Evolutionary conservation across 2,329 filamentous ascomycete species (phyloP).

Genomic region (Pyrenochaeta sp.): DNA sequence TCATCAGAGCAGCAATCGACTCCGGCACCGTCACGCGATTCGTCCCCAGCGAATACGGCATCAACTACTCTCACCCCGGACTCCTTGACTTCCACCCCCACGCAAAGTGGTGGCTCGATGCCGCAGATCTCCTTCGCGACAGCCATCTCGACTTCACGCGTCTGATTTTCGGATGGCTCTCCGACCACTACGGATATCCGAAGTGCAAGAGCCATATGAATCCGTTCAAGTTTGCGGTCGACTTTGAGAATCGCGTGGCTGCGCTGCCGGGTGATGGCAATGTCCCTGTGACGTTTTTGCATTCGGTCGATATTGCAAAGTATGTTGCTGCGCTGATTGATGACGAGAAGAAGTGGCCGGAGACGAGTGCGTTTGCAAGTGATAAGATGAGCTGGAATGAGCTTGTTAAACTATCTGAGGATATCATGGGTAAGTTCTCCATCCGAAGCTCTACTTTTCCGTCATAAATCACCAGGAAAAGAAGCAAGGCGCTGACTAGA

Average conservation of each 20-base stretch:
- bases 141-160: constrained; percentile 33
- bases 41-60: constrained; percentile 24
- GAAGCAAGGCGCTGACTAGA: not conserved
- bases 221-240: constrained; percentile 22
- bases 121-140: constrained; percentile 16
- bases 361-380: constrained; percentile 44
- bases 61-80: constrained; percentile 7
- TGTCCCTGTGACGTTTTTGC: constrained; percentile 11
- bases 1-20: constrained; percentile 22
- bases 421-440: constrained; percentile 47
- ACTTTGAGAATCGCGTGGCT: constrained; percentile 19
- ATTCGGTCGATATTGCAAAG: constrained; percentile 22
- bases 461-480: too few relatives aligned
- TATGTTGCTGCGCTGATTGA: constrained; percentile 19
- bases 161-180: constrained; percentile 32
- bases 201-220: constrained; percentile 25
- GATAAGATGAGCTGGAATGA: constrained; percentile 56
- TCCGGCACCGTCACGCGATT: constrained; percentile 17
- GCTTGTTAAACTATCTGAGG: constrained; percentile 53
- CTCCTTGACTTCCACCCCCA: constrained; percentile 12
- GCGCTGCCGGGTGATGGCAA: constrained; percentile 24
- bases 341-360: constrained; percentile 41
- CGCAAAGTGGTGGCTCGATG: constrained; percentile 15
- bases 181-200: constrained; percentile 41
- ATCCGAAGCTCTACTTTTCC: not conserved